A percentile compares a stretch with the other conserved stretches of the same genome.
phyloP scores from a whole-genome alignment of 2,329 filamentous ascomycete species.

The Samsoniella hepiali region DNA sequence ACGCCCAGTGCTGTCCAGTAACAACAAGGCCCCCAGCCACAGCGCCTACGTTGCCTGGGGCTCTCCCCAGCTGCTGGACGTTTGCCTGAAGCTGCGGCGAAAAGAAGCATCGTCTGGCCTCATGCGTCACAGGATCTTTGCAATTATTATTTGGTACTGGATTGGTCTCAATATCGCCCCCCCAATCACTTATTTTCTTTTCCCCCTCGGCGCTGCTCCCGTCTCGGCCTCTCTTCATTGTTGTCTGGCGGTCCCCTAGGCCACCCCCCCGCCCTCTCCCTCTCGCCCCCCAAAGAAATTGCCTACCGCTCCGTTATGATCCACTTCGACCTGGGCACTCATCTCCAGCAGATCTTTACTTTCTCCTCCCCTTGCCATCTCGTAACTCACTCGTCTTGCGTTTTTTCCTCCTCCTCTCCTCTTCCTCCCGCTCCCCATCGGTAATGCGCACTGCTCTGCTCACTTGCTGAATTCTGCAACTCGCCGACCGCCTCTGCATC shows the following conservation, averaged over 20 bases:
- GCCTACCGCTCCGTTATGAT: slow-evolving; percentile 13
- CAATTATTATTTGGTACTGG: background rate
- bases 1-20: background rate
- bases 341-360: slow-evolving; percentile 22
- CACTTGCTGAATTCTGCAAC: background rate
- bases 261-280: background rate
- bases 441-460: slow-evolving; percentile 9
- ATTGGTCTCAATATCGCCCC: background rate
- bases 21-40: background rate
- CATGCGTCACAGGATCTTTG: background rate
- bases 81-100: background rate
- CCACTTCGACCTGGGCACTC: slow-evolving; percentile 18
- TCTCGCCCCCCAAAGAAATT: slow-evolving; percentile 14
- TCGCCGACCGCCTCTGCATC: background rate
- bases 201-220: background rate
- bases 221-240: background rate
- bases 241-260: background rate
- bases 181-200: background rate
- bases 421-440: slow-evolving; percentile 7
- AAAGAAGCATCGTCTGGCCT: background rate
- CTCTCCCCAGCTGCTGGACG: background rate
- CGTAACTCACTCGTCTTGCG: slow-evolving; percentile 5
- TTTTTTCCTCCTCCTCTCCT: background rate
- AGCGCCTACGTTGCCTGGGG: background rate
- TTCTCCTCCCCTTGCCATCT: slow-evolving; percentile 19